A percentile compares a stretch with the other conserved stretches of the same genome.
These are phyloP conservation scores for Skeletonema menzelii DNA, from an alignment of 108 stramenopile species.

Conservation along the genomic window DNA sequence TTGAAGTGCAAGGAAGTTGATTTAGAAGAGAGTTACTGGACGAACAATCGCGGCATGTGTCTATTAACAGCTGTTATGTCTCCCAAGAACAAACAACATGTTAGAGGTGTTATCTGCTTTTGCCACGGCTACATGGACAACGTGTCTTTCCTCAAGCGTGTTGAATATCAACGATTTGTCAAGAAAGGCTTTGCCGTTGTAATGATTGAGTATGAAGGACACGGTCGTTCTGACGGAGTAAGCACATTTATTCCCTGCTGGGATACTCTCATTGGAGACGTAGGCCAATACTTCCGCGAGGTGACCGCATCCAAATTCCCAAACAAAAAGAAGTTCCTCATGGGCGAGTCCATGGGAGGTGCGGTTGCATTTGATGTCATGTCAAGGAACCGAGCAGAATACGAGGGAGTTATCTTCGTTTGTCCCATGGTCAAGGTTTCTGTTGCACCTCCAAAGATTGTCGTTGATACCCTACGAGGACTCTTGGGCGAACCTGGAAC, in stretches of 20 bases:
- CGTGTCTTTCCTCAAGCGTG: conserved; percentile 51
- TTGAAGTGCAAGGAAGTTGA: conserved; percentile 46
- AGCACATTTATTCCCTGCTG: conserved; percentile 52
- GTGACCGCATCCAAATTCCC: conserved; percentile 39
- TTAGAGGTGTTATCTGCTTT: conserved; percentile 60
- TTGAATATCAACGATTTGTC: conserved; percentile 49
- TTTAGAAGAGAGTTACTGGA: conserved; percentile 51
- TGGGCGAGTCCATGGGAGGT: conserved; percentile 79
- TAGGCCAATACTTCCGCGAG: conserved; percentile 47
- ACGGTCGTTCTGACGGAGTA: conserved; percentile 61
- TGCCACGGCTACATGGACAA: conserved; percentile 78
- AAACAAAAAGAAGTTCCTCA: conserved; percentile 50
- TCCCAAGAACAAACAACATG: conserved; percentile 40
- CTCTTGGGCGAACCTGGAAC: conserved; percentile 52
- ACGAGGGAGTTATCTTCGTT: conserved; percentile 61
- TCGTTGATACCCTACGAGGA: conserved; percentile 47
- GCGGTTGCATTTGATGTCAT: conserved; percentile 59
- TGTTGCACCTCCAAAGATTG: conserved; percentile 59
- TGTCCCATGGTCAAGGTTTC: conserved; percentile 75
- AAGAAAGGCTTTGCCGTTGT: conserved; percentile 59
- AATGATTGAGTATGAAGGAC: conserved; percentile 76
- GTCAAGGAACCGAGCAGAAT: conserved; percentile 32
- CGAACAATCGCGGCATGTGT: conserved; percentile 56
- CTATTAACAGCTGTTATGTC: conserved; percentile 54
- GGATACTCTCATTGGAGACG: conserved; percentile 51